A percentile compares a stretch with the other conserved stretches of the same genome.
phyloP scores from a whole-genome alignment of 768 basidiomycete species.

The Tulasnella sp. region DNA sequence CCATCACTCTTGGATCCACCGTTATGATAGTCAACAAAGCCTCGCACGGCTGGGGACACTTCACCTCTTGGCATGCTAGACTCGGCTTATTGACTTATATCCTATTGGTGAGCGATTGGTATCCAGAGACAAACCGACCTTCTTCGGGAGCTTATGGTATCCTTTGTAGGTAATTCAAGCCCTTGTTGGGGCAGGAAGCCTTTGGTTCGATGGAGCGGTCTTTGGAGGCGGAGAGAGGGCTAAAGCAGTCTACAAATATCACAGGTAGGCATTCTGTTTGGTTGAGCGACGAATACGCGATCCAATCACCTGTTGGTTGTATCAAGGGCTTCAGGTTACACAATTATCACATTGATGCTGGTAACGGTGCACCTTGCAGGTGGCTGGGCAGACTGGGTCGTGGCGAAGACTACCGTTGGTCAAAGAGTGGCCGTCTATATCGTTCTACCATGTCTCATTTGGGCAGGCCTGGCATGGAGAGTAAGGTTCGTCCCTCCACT shows the following conservation, averaged over 20 bases:
- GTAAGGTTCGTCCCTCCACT: slow-evolving; percentile 12
- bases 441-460: not conserved
- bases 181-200: slow-evolving; percentile 26
- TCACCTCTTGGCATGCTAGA: slow-evolving; percentile 32
- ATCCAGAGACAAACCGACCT: not conserved
- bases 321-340: slow-evolving; percentile 29
- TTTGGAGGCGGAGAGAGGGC: slow-evolving; percentile 31
- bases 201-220: slow-evolving; percentile 30
- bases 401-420: not conserved
- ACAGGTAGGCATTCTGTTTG: slow-evolving; percentile 18
- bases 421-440: slow-evolving; percentile 25
- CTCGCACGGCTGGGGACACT: slow-evolving; percentile 25
- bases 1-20: slow-evolving; percentile 22
- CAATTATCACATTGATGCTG: slow-evolving; percentile 26
- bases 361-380: slow-evolving; percentile 33
- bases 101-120: slow-evolving; percentile 7
- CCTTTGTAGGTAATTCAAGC: slow-evolving; percentile 10
- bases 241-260: slow-evolving; percentile 31
- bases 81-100: slow-evolving; percentile 17
- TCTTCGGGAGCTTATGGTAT: not conserved
- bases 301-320: not conserved
- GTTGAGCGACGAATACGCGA: not conserved
- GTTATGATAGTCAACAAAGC: slow-evolving; percentile 32
- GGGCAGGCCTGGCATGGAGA: slow-evolving; percentile 22
- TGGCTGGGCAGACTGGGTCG: slow-evolving; percentile 28